Evolutionary conservation across 2,329 filamentous ascomycete species (phyloP).

Genomic region (Xylaria sp.): DNA sequence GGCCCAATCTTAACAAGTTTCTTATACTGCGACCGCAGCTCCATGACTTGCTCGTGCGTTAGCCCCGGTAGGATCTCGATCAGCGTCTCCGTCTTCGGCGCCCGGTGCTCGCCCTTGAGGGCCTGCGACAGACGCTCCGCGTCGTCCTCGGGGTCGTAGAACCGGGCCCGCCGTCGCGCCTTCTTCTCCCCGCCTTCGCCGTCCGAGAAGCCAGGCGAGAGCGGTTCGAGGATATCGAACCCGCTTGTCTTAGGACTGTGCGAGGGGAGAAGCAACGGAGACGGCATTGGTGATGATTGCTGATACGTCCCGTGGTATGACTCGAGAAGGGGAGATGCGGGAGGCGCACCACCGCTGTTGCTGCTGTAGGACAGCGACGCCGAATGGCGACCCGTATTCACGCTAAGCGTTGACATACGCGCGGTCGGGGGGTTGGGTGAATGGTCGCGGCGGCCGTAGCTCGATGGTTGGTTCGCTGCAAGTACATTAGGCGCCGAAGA

Average conservation of each 20-base stretch:
- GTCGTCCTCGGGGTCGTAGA: conserved; percentile 86
- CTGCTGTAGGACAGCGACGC: conserved; percentile 58
- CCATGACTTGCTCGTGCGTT: conserved; percentile 87
- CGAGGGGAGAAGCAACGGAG: conserved; percentile 72
- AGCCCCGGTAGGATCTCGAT: conserved; percentile 87
- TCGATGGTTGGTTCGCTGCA: conserved; percentile 54
- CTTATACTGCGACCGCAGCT: conserved; percentile 91
- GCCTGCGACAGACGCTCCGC: conserved; percentile 80
- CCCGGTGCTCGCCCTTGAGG: conserved; percentile 70
- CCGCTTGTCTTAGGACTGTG: conserved; percentile 57
- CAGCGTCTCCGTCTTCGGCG: conserved; percentile 75
- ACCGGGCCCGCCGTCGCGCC: conserved; percentile 70
- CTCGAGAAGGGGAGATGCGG: conserved; percentile 87
- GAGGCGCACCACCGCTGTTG: conserved; percentile 57
- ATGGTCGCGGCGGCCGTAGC: conserved; percentile 50
- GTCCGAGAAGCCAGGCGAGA: conserved; percentile 65
- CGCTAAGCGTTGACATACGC: conserved; percentile 64
- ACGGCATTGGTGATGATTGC: conserved; percentile 93
- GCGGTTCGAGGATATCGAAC: conserved; percentile 57
- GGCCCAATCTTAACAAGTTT: conserved; percentile 82
- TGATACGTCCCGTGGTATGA: conserved; percentile 95
- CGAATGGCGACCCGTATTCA: conserved; percentile 59
- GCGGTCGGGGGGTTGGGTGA: conserved; percentile 62
- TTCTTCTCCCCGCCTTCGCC: conserved; percentile 59
- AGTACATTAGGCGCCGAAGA: conserved; percentile 55